These are phyloP conservation scores for Kodamaea ohmeri DNA, from an alignment of 1,139 yeast genomes.

Conservation along the genomic window DNA sequence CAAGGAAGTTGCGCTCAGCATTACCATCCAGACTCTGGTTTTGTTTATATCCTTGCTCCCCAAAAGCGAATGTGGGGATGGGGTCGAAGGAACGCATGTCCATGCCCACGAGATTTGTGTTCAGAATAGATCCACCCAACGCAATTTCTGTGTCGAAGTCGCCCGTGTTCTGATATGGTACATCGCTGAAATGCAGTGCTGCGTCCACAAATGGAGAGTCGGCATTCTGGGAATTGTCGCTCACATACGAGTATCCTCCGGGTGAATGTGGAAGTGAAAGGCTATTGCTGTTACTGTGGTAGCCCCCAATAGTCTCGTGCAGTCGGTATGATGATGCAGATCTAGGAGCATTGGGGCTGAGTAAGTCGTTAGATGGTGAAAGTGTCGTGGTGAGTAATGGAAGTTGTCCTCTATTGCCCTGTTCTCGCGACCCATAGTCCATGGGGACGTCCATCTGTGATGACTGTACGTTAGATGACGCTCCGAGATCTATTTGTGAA, in stretches of 20 bases:
- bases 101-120: slow-evolving; percentile 31
- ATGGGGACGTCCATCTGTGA: not conserved
- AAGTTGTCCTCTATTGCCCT: not conserved
- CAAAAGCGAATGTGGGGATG: slow-evolving; percentile 9
- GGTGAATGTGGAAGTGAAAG: slow-evolving; percentile 17
- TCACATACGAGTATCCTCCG: slow-evolving; percentile 19
- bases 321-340: slow-evolving; percentile 3
- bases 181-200: slow-evolving; percentile 29
- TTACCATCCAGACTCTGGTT: no score
- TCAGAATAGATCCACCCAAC: slow-evolving; percentile 42
- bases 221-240: slow-evolving; percentile 40
- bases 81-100: slow-evolving; percentile 5
- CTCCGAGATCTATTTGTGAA: no score
- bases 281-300: slow-evolving; percentile 9
- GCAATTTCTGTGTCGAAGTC: slow-evolving; percentile 37
- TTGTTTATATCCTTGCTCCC: no score
- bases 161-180: slow-evolving; percentile 10
- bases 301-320: slow-evolving; percentile 4
- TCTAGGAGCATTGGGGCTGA: slow-evolving; percentile 13
- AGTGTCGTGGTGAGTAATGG: slow-evolving; percentile 2
- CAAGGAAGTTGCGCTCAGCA: no score
- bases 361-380: slow-evolving; percentile 11
- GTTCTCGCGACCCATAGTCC: no score
- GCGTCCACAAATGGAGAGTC: slow-evolving; percentile 41
- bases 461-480: no score